These are phyloP conservation scores for Geotrichum europaeum DNA, from an alignment of 1,139 yeast genomes.

Conservation along the genomic window DNA sequence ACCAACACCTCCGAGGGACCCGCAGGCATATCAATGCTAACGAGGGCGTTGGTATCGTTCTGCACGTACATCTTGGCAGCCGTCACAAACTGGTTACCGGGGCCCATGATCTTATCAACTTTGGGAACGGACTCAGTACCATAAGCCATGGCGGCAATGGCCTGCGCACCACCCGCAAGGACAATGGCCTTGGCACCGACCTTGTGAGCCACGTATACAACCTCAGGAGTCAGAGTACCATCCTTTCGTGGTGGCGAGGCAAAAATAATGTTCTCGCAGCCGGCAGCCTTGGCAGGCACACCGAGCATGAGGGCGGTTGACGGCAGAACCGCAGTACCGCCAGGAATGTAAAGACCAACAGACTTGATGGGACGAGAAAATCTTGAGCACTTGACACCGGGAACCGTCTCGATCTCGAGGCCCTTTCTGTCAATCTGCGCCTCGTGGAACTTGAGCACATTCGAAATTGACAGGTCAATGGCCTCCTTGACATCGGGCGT, in stretches of 20 bases:
- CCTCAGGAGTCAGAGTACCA: conserved; percentile 93
- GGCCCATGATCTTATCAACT: conserved; percentile 95
- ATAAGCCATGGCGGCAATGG: conserved; percentile 96
- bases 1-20: conserved; percentile 98
- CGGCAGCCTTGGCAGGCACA: conserved; percentile 98
- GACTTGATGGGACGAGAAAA: conserved; percentile 91
- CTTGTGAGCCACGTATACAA: conserved; percentile 93
- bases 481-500: conserved; percentile 75
- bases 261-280: conserved; percentile 84
- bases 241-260: conserved; percentile 98
- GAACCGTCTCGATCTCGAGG: conserved; percentile 83
- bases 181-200: conserved; percentile 87
- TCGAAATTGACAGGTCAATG: conserved; percentile 80
- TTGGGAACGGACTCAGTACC: conserved; percentile 91
- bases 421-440: conserved; percentile 63
- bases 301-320: conserved; percentile 98
- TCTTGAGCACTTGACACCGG: conserved; percentile 91
- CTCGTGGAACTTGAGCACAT: conserved; percentile 85
- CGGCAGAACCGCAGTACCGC: conserved; percentile 97
- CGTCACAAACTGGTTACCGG: conserved; percentile 98
- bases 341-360: conserved; percentile 95
- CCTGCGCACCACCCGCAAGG: conserved; percentile 99
- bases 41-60: conserved; percentile 89
- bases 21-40: conserved; percentile 99
- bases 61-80: conserved; percentile 98